Percentiles rank a stretch among this genome's conserved stretches.
These are phyloP conservation scores for Cercospora citrullina DNA, from an alignment of 2,329 filamentous ascomycete genomes.

Conservation along the genomic window DNA sequence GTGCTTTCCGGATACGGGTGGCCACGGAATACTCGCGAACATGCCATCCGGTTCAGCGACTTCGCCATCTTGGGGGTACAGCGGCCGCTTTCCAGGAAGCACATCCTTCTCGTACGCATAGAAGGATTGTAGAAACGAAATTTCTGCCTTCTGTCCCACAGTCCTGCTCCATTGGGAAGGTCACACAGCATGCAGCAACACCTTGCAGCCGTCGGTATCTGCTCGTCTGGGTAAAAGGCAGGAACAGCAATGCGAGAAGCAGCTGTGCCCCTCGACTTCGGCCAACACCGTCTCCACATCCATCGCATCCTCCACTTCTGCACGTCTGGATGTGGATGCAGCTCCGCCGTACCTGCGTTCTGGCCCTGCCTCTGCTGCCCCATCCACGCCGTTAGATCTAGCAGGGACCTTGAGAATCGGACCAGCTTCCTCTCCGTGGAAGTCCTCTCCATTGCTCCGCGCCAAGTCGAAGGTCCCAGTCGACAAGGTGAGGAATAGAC, in stretches of 20 bases:
- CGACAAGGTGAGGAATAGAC: background rate
- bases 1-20: background rate
- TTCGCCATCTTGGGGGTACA: background rate
- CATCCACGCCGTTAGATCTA: background rate
- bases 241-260: background rate
- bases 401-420: background rate
- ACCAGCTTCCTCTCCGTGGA: background rate
- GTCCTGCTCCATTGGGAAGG: background rate
- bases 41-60: background rate
- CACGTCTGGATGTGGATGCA: constrained; percentile 1
- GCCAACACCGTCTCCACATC: background rate
- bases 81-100: background rate
- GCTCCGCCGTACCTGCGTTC: background rate
- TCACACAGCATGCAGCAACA: background rate
- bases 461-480: background rate
- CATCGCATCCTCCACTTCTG: background rate
- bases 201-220: background rate
- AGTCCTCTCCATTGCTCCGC: background rate
- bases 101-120: background rate
- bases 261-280: background rate
- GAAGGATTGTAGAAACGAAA: background rate
- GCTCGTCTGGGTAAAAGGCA: background rate
- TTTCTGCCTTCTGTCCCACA: background rate
- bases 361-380: background rate
- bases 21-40: background rate